Evolutionary conservation across 2,329 filamentous ascomycete genomes (phyloP), one percentile per base, ranked within the genome.

Genomic region (Hymenoscyphus fraxineus): DNA sequence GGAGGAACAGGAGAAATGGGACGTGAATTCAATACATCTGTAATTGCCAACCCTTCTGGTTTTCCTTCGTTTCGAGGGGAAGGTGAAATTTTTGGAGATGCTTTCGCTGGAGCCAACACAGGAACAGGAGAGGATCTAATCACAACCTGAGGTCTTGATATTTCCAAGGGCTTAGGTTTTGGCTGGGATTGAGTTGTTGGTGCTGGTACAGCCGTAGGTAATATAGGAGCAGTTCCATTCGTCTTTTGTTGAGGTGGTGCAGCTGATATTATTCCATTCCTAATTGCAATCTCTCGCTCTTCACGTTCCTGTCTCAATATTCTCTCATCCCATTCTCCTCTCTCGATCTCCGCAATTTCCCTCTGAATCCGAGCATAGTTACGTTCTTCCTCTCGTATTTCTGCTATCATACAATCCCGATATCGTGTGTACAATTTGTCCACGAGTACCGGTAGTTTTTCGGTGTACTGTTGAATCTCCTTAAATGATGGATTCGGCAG

Each of bases 391-490:
- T 90, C 85, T 65, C 84, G 82, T 65, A 97, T 91, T 72, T 89
- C 84, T 63, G 81, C 80, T n/a, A 92, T 83, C 59, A 89, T 81
- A 55, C 88, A 80, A 57, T 89, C 85, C 68, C 88, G 84, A 75
- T 96, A 97, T 67, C 85, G 83, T 13, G 85, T 82, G 74, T 95
- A 96, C 1, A 97, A 81, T 68, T 88, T 86, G 64, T 88, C 82
- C 58, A 96, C 84, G 56, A 97, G 78, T 35, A 82, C 79, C 0
- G 90, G 90, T 1, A 96, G 81, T 68, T 89, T 86, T 59, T 89
- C 85, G 75, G 92, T 86, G 59, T 73, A 68, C 67, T 88, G 82
- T 62, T 83, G 81, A 3, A 86, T 86, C 67, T 93, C 90, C 68
- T 85, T 83, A 35, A 92, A 78, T 0, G 85, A 86, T 13, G 90